A percentile compares a stretch with the other conserved stretches of the same genome.
These are phyloP conservation scores for Penicillium maclennaniae DNA, from an alignment of 495 filamentous ascomycete species.

Conservation along the genomic window DNA sequence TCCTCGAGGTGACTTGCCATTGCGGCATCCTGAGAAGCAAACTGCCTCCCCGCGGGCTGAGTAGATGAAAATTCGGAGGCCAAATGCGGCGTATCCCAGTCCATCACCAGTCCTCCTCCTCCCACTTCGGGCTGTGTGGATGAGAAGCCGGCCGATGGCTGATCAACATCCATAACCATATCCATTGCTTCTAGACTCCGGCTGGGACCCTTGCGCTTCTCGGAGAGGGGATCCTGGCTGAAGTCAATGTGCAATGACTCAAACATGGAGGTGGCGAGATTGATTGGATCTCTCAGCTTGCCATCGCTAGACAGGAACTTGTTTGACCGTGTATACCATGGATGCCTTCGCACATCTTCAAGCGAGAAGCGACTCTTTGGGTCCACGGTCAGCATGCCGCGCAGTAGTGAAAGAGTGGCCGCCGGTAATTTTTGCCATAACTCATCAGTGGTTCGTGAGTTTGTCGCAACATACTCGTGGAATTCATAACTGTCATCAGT, in stretches of 20 bases:
- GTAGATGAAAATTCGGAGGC: constrained; percentile 50
- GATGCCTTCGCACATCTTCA: constrained; percentile 83
- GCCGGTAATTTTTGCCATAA: constrained; percentile 78
- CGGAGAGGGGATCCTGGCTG: constrained; percentile 57
- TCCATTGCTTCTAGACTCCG: constrained; percentile 47
- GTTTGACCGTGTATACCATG: constrained; percentile 90
- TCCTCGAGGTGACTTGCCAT: constrained; percentile 68
- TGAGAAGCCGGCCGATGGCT: constrained; percentile 38
- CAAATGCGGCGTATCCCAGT: constrained; percentile 67
- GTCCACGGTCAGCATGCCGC: constrained; percentile 90
- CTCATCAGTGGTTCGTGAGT: constrained; percentile 75
- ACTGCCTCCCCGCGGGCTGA: constrained; percentile 40
- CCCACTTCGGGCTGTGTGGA: constrained; percentile 80
- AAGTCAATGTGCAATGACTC: constrained; percentile 92
- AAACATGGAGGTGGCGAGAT: constrained; percentile 87
- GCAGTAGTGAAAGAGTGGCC: constrained; percentile 78
- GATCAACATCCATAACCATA: constrained; percentile 45
- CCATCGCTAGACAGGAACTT: constrained; percentile 69
- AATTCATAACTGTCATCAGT: constrained; percentile 76
- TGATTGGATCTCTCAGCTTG: constrained; percentile 71
- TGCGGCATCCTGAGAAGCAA: constrained; percentile 27
- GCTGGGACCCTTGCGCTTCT: constrained; percentile 36
- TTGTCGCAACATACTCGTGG: constrained; percentile 74
- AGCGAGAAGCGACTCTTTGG: constrained; percentile 74
- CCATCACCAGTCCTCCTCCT: constrained; percentile 62